These are phyloP conservation scores for Xylaria digitata DNA, from an alignment of 2,329 filamentous ascomycete species.

Conservation along the genomic window DNA sequence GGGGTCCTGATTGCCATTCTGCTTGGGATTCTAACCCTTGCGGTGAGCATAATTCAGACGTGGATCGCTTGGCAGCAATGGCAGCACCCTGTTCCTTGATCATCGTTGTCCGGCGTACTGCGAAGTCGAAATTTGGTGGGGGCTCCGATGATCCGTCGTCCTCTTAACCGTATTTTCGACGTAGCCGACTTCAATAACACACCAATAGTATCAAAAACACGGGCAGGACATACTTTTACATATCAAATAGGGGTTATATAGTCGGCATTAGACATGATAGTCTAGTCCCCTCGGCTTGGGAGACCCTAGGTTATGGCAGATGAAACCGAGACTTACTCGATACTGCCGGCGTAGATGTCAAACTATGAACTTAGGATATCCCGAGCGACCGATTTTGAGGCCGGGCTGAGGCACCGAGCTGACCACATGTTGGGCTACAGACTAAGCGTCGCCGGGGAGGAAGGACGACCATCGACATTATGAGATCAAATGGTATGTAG, in stretches of 20 bases:
- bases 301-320: not conserved
- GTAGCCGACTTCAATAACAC: too few species aligned
- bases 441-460: too few species aligned
- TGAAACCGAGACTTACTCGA: not conserved
- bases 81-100: slow-evolving; percentile 10
- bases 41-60: slow-evolving; percentile 1
- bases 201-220: too few species aligned
- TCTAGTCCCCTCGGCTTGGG: not conserved
- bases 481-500: not conserved
- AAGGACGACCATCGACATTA: not conserved
- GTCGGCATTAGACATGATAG: not conserved
- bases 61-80: slow-evolving; percentile 21
- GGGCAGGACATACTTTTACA: too few species aligned
- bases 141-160: too few species aligned
- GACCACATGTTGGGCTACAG: not conserved
- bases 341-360: too few species aligned
- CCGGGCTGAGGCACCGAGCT: not conserved
- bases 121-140: too few species aligned
- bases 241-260: not conserved
- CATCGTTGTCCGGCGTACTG: not conserved
- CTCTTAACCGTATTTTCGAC: too few species aligned
- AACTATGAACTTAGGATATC: too few species aligned
- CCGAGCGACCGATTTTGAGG: too few species aligned
- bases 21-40: slow-evolving; percentile 2
- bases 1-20: slow-evolving; percentile 13